Evolutionary conservation across 1,139 yeast genomes (phyloP).

Genomic region (Kazachstania sp.): DNA sequence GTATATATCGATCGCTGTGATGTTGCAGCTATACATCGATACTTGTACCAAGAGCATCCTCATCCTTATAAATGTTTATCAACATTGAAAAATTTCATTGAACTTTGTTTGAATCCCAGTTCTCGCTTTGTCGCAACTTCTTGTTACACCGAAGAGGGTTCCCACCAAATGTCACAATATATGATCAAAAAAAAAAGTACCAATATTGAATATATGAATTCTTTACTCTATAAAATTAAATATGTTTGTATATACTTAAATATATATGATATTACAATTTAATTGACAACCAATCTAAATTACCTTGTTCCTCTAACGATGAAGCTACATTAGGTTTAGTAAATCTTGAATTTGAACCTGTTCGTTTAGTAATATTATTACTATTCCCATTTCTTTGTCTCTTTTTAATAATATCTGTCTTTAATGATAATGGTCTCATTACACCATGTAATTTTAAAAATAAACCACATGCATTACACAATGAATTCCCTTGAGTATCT

Average conservation of each 20-base stretch:
- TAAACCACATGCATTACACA: slow-evolving; percentile 93
- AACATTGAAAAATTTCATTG: no score
- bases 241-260: not conserved
- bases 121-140: no score
- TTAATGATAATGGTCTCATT: slow-evolving; percentile 80
- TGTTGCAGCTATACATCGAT: no score
- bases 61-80: no score
- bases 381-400: slow-evolving; percentile 36
- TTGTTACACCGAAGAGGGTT: no score
- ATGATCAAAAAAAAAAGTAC: no score
- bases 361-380: not conserved
- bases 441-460: slow-evolving; percentile 89
- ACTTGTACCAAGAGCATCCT: no score
- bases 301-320: not conserved
- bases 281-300: slow-evolving; percentile 2
- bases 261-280: not conserved
- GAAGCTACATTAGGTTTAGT: not conserved
- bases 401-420: slow-evolving; percentile 88
- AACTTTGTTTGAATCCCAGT: no score
- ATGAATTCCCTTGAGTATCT: slow-evolving; percentile 83
- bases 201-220: not conserved
- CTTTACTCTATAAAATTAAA: not conserved
- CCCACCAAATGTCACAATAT: no score
- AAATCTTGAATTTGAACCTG: not conserved
- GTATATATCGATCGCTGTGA: no score